Conservation (phyloP, 352 stramenopile genomes). For the Pythium insidiosum region DNA sequence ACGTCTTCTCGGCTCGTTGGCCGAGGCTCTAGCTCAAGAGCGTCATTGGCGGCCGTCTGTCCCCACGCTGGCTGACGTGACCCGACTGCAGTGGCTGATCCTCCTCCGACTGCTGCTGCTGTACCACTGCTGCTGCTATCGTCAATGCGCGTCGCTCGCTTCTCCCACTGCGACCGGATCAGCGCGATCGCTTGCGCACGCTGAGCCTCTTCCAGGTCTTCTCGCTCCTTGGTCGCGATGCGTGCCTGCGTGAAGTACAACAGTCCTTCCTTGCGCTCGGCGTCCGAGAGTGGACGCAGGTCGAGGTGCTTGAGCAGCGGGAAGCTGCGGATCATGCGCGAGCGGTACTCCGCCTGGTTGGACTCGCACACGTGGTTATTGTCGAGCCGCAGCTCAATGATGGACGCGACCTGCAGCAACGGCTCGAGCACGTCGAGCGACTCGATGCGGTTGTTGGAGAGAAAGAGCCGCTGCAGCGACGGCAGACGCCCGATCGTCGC, state of each 20-base stretch:
- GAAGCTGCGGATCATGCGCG: conserved; percentile 62
- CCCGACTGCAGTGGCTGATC: too few relatives aligned
- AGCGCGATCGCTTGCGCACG: conserved; percentile 40
- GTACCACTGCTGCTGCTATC: too few relatives aligned
- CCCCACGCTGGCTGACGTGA: not conserved
- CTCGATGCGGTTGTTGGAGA: conserved; percentile 88
- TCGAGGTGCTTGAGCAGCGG: conserved; percentile 81
- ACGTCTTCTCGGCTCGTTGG: conserved; percentile 41
- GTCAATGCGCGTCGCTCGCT: conserved; percentile 1
- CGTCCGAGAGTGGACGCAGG: conserved; percentile 63
- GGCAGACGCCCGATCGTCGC: conserved; percentile 49
- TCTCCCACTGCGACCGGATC: conserved; percentile 34
- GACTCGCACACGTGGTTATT: conserved; percentile 61
- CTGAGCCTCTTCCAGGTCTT: conserved; percentile 39
- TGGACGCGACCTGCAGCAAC: conserved; percentile 55
- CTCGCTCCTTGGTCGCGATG: conserved; percentile 24
- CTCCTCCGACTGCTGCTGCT: too few relatives aligned
- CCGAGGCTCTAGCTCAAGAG: conserved; percentile 25
- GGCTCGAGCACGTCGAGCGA: conserved; percentile 61
- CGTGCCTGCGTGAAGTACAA: conserved; percentile 18
- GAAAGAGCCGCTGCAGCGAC: conserved; percentile 81
- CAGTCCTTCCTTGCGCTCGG: conserved; percentile 55
- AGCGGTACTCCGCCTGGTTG: conserved; percentile 50
- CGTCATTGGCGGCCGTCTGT: not conserved
- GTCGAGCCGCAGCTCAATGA: conserved; percentile 85